Evolutionary conservation across 176 grass and related monocot species (phyloP), one percentile per base, ranked within the genome.

Genomic region (Eremochloa ophiuroides): DNA sequence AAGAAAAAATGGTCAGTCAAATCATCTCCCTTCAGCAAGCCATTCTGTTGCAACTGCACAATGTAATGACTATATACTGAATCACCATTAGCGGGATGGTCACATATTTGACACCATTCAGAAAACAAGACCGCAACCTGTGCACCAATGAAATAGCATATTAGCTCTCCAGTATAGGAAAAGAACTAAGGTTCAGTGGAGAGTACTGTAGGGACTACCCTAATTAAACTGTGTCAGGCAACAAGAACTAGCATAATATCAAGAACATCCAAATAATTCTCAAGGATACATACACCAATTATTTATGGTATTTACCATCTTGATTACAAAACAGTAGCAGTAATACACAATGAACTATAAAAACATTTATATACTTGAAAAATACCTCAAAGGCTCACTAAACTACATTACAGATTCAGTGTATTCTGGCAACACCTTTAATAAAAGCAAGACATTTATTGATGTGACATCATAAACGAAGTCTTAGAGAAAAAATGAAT

Each of bases 81-180:
- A 91, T 98, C 92, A 89, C 89, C 88, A 78, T 79, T 77, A 68
- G 69, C 76, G 61, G 92, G 95, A 83, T 81, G 95, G 74, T 98
- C 95, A 77, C 88, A 94, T 70, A 94, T 88, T 66, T 92, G 90
- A 56, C 90, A 98, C 95, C 95, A 98, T 7, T 98, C 95, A 77
- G 92, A 65, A 83, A 89, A 98, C 73, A 91, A 84, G 50, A 89
- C 59, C 38, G 88, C 83, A 69, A 93, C 92, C 95, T 98, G 87
- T 71, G 27, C 42, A 73, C 33, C 53, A 76, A 81, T 39, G 62
- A 88, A 88, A 62, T 75, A 80, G 17, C 10, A 12, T 23, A 56
- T 85, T 81, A 89, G 40, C 50, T 75, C 74, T 67, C 48, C 61
- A 74, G 46, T n/a, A 23, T 56, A 56, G 51, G 0, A 56, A 10